Evolutionary conservation across 139 green algal species (phyloP).

Genomic region (Pseudopediastrum boryanum): DNA sequence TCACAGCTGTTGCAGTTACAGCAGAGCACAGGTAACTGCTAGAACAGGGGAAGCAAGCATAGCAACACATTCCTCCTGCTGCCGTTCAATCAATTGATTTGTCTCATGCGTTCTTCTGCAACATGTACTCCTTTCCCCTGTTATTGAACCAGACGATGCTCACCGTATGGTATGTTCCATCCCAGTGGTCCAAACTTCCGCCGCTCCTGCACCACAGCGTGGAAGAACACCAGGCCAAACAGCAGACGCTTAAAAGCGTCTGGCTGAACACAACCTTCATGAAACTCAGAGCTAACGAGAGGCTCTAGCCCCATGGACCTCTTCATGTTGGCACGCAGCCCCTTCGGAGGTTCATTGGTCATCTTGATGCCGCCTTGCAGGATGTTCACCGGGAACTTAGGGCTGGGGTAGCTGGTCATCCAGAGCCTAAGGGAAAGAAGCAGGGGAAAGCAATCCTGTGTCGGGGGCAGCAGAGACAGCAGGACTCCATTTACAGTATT

Average conservation of each 20-base stretch:
- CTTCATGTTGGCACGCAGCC: slow-evolving; percentile 73
- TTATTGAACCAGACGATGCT: too few relatives aligned
- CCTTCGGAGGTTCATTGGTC: slow-evolving; percentile 82
- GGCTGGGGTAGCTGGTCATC: slow-evolving; percentile 73
- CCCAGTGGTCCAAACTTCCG: slow-evolving; percentile 69
- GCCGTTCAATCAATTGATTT: too few relatives aligned
- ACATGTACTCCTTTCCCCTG: too few relatives aligned
- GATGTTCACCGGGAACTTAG: slow-evolving; percentile 76
- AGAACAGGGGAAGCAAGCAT: too few relatives aligned
- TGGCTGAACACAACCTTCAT: slow-evolving; percentile 57
- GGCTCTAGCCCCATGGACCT: slow-evolving; percentile 72
- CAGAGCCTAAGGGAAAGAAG: slow-evolving; percentile 71
- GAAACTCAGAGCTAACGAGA: slow-evolving; percentile 56
- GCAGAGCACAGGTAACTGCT: too few relatives aligned
- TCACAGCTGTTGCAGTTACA: too few relatives aligned
- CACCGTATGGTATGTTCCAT: slow-evolving; percentile 73
- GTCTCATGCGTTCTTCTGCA: too few relatives aligned
- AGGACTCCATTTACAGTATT: too few relatives aligned
- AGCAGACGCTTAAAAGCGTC: slow-evolving; percentile 68
- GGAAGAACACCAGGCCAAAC: slow-evolving; percentile 71
- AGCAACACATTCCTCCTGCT: too few relatives aligned
- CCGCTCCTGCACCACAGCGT: slow-evolving; percentile 73
- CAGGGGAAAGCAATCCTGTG: too few relatives aligned
- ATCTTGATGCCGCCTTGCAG: slow-evolving; percentile 80
- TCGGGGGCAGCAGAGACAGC: too few relatives aligned